These are phyloP conservation scores for Botryosphaeria dothidea DNA, from an alignment of 2,329 filamentous ascomycete species.

Conservation along the genomic window DNA sequence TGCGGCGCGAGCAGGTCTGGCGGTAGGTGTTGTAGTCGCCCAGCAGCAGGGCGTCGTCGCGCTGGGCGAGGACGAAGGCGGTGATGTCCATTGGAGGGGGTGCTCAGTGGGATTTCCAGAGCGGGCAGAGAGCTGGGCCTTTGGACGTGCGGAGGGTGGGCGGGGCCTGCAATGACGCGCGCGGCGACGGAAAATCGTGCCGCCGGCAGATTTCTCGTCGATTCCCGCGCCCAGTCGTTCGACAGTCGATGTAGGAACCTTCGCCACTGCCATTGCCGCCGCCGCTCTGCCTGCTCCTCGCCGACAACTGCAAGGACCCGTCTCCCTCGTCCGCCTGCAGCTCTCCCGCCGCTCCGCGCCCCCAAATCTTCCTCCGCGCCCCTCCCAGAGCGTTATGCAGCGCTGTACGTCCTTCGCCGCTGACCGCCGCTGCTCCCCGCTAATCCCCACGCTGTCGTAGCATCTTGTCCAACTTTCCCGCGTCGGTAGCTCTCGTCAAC, in stretches of 20 bases:
- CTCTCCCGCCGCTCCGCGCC: not conserved
- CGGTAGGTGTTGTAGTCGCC: slow-evolving; percentile 89
- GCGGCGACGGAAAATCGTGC: not conserved
- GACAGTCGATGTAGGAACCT: not conserved
- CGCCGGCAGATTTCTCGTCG: not conserved
- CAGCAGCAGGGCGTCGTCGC: slow-evolving; percentile 81
- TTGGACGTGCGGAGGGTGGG: not conserved
- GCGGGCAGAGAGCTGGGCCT: not conserved
- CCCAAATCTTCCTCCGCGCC: not conserved
- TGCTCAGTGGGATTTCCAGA: too few species aligned
- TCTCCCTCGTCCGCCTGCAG: not conserved
- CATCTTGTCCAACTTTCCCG: not conserved
- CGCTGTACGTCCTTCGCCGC: slow-evolving; percentile 2
- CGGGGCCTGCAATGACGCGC: not conserved
- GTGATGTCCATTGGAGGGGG: slow-evolving; percentile 99
- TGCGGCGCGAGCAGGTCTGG: slow-evolving; percentile 72
- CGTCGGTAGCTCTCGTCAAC: slow-evolving; percentile 1
- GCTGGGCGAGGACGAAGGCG: slow-evolving; percentile 72
- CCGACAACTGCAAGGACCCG: not conserved
- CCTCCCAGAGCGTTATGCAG: slow-evolving; percentile 9
- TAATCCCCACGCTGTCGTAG: not conserved
- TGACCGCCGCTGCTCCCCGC: not conserved
- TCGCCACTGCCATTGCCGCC: slow-evolving; percentile 15
- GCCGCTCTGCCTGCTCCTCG: not conserved
- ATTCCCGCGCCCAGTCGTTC: not conserved